A percentile compares a stretch with the other conserved stretches of the same genome.
Conservation (phyloP, 805 yeast species). For the Tetrapisispora pingtungensis region DNA sequence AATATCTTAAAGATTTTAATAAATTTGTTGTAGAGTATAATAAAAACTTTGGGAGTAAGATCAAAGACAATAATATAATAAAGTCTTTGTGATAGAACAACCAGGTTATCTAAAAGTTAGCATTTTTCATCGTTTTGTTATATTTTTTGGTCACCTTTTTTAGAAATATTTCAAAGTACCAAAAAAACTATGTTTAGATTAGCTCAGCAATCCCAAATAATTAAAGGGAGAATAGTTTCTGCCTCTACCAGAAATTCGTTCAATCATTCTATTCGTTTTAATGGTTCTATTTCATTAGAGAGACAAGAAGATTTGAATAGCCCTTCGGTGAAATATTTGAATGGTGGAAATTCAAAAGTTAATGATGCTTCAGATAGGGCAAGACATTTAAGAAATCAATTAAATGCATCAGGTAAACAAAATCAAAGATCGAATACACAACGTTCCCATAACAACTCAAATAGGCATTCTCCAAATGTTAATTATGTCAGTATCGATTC, state of each 20-base stretch:
- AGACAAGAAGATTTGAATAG: conserved; percentile 10
- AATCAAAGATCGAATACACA: background rate
- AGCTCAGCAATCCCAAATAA: conserved; percentile 27
- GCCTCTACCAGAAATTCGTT: conserved; percentile 31
- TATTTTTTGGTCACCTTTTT: too few species aligned
- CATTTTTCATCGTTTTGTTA: too few species aligned
- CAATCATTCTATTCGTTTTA: conserved; percentile 32
- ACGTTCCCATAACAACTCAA: conserved; percentile 2
- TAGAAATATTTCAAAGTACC: too few species aligned
- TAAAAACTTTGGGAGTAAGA: too few species aligned
- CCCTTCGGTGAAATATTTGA: conserved; percentile 10
- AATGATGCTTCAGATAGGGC: conserved; percentile 24
- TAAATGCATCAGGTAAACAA: conserved; percentile 4
- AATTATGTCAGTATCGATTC: conserved; percentile 14
- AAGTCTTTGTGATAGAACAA: too few species aligned
- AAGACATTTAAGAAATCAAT: conserved; percentile 15
- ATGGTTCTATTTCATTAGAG: conserved; percentile 29
- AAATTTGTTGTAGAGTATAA: too few species aligned
- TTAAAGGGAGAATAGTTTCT: conserved; percentile 31
- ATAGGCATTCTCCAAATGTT: conserved; percentile 7
- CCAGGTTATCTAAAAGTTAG: too few species aligned
- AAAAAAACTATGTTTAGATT: conserved; percentile 23
- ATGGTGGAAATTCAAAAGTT: conserved; percentile 14
- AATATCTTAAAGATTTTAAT: too few species aligned
- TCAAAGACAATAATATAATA: too few species aligned